Evolutionary conservation across 2,329 filamentous ascomycete genomes (phyloP).

Genomic region (Phialophora chinensis): DNA sequence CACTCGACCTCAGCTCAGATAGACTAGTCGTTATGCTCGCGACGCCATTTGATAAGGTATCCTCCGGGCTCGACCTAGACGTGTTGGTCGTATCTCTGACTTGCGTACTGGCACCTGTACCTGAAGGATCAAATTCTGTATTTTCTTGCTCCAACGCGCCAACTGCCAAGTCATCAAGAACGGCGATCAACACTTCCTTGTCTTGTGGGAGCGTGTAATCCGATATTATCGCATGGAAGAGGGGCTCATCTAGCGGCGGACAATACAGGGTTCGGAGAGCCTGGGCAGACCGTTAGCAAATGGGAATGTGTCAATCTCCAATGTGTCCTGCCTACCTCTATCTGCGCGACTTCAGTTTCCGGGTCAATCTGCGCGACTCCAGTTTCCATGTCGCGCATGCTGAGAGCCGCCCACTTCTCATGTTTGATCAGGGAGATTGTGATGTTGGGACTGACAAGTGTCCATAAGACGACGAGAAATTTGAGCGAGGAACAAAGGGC

Average conservation of each 20-base stretch:
- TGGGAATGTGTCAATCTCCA: slow-evolving; percentile 15
- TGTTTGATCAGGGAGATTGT: slow-evolving; percentile 15
- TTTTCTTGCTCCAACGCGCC: slow-evolving; percentile 69
- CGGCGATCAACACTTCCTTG: slow-evolving; percentile 60
- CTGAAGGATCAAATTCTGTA: slow-evolving; percentile 35
- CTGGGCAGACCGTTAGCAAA: slow-evolving; percentile 9
- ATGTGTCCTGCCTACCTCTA: not conserved
- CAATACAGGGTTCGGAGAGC: slow-evolving; percentile 66
- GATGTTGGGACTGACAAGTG: not conserved
- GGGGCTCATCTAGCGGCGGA: slow-evolving; percentile 75
- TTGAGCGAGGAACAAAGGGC: not conserved
- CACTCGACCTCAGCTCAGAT: slow-evolving; percentile 40
- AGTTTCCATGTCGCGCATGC: slow-evolving; percentile 23
- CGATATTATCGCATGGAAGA: slow-evolving; percentile 74
- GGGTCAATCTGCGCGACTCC: not conserved
- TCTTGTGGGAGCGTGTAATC: slow-evolving; percentile 70
- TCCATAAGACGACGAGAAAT: not conserved
- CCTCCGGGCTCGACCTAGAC: slow-evolving; percentile 32
- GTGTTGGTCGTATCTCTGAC: slow-evolving; percentile 47
- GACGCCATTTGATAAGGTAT: slow-evolving; percentile 32
- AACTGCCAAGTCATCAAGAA: slow-evolving; percentile 69
- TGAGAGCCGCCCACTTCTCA: slow-evolving; percentile 19
- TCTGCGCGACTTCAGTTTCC: slow-evolving; percentile 7
- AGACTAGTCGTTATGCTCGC: slow-evolving; percentile 37
- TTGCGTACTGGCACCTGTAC: slow-evolving; percentile 30